Evolutionary conservation across 2,329 filamentous ascomycete genomes (phyloP), one percentile per base, ranked within the genome.

Genomic region (Stemphylium beticola): DNA sequence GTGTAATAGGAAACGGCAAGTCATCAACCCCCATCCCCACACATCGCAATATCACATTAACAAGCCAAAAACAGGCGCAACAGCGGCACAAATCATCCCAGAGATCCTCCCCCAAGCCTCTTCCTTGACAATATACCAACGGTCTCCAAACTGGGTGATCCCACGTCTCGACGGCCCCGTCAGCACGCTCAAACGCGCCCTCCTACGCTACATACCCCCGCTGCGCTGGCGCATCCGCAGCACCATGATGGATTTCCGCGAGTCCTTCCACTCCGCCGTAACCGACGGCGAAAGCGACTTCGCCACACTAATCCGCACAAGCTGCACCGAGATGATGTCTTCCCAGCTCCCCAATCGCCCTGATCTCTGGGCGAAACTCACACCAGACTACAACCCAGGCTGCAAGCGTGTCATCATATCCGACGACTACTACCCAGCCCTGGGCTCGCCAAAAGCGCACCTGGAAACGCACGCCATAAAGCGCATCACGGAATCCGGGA

Each of bases 111-210:
- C 82, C 38, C 74, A 78, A 2, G 81, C 79, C 9, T 75, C 78
- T 2, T 74, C 78, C 11, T 68, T 87, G 14, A 81, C 79, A 0
- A 72, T 87, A 12, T 86, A 83, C 66, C 84, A 87, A 64, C 76
- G 85, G 14, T 83, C 82, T 0, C 82, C 85, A 0, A 86, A 86
- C 61, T 87, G 83, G 83, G 69, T 86, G 5, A 77, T 84, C 2
- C 83, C 84, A 3, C 81, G 84, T 14, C 55, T 73, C 2, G 84
- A 87, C 52, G 72, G 68, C 1, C 70, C 77, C 0, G 77, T 86
- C 2, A 76, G 80, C 2, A 49, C 74, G 0, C 53, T 79, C 37
- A 73, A 76, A 58, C 74, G 78, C 22, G 68, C 71, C 12, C 43
- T 84, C 2, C 78, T 81, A 53, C 77, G 74, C 32, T 85, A 83